Conservation (phyloP, 2,329 filamentous ascomycete genomes). For the Alternaria solani region DNA sequence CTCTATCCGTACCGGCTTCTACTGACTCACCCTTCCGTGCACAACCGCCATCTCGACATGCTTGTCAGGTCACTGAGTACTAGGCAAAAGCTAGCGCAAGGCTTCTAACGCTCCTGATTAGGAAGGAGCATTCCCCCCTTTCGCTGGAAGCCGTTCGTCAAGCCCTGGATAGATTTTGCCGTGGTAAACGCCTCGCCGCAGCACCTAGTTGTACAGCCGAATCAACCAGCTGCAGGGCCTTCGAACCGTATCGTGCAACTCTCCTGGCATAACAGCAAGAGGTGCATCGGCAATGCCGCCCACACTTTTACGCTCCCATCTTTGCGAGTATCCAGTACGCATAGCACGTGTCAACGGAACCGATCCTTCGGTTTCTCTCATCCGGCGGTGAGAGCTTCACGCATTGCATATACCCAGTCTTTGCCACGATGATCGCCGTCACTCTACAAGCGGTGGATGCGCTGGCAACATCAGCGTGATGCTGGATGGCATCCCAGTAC, state of each 20-base stretch:
- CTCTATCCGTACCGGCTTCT: background rate
- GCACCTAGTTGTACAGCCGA: background rate
- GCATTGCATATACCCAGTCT: too few species aligned
- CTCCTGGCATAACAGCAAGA: background rate
- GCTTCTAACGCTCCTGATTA: background rate
- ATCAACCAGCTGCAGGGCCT: background rate
- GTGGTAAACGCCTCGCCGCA: background rate
- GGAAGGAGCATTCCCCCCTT: background rate
- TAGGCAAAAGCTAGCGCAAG: background rate
- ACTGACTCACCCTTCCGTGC: too few species aligned
- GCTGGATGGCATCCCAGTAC: background rate
- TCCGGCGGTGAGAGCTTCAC: background rate
- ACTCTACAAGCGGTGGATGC: background rate
- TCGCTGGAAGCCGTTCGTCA: background rate
- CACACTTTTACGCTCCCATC: background rate
- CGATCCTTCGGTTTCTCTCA: background rate
- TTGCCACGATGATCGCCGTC: background rate
- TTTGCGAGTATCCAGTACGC: background rate
- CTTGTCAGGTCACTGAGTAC: too few species aligned
- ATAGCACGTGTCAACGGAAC: background rate
- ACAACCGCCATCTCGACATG: too few species aligned
- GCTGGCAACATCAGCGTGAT: background rate
- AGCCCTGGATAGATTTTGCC: background rate
- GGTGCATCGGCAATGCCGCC: too few species aligned
- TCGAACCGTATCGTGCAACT: background rate